Base-by-base conservation (phyloP, 306 rosid species). In the Nissolia schottii region DNA sequence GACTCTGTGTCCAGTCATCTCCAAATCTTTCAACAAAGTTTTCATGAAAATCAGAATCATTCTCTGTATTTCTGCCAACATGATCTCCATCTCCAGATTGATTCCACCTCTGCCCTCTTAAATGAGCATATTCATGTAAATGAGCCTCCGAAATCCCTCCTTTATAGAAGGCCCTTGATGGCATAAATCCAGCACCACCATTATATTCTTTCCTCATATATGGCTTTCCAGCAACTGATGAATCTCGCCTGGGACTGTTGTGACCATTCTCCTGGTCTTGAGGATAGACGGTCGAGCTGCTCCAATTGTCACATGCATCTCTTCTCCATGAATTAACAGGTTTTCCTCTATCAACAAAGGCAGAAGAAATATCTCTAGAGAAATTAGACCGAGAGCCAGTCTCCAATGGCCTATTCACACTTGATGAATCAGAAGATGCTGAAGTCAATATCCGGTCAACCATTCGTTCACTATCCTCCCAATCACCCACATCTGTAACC, bases 381-480 rank as follows among this genome's bases (percentile, higher is more conserved):
- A 81, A 79, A 37, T 87, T 90, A 77, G 87, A 55, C 82, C 93
- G 87, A 57, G 87, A 83, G 29, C 93, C 87, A 54, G 77, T 77
- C 76, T 88, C 97, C 61, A 82, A 71, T 23, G 88, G 77, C 80
- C 91, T 86, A 80, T 82, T 84, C 79, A 88, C 77, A 83, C 85
- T 76, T 11, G 93, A 86, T 9, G 98, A 88, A 84, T 88, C 96
- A 70, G 97, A 89, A 74, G 94, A 91, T 40, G 89, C 93, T 0
- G 92, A 94, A 41, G 94, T 83, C 24, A 91, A 79, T 59, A 91
- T 85, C 77, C 96, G 82, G 78, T 91, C 96, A 77, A 89, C 96
- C 94, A 89, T 88, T 81, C 92, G 83, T 86, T 94, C 98, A 75
- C 92, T 83, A 56, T 87, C 98, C 71, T 94, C 98, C 98, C 98